phyloP scores from a whole-genome alignment of 306 rosid genomes.

The Albizia julibrissin region DNA sequence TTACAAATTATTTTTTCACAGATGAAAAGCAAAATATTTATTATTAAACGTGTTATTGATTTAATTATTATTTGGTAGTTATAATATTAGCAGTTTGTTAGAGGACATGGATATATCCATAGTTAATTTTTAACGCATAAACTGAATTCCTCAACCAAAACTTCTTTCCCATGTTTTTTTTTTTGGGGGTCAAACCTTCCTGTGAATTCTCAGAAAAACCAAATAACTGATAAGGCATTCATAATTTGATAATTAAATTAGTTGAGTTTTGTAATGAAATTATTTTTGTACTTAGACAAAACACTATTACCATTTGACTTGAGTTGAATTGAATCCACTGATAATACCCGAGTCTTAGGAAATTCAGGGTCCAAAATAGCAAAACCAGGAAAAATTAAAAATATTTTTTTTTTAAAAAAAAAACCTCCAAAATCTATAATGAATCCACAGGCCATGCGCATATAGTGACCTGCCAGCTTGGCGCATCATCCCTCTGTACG shows the following conservation, averaged over 20 bases:
- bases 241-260: neutral
- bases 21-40: neutral
- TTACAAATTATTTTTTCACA: too few relatives aligned
- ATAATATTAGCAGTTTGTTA: too few relatives aligned
- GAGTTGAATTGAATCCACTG: neutral
- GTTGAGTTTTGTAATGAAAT: neutral
- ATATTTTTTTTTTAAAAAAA: too few relatives aligned
- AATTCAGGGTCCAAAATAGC: neutral
- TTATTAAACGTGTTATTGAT: neutral
- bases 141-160: neutral
- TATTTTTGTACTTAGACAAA: neutral
- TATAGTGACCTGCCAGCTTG: constrained; percentile 47
- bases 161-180: neutral
- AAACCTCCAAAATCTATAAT: neutral
- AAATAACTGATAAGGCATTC: neutral
- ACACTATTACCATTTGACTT: too few relatives aligned
- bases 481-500: neutral
- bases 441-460: constrained; percentile 38
- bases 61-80: too few relatives aligned
- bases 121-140: too few relatives aligned
- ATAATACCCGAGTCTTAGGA: neutral
- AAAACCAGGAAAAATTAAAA: neutral
- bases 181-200: neutral
- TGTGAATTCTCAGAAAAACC: neutral
- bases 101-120: too few relatives aligned